Evolutionary conservation across 2,329 filamentous ascomycete species (phyloP).

Genomic region (Fusarium floridanum): DNA sequence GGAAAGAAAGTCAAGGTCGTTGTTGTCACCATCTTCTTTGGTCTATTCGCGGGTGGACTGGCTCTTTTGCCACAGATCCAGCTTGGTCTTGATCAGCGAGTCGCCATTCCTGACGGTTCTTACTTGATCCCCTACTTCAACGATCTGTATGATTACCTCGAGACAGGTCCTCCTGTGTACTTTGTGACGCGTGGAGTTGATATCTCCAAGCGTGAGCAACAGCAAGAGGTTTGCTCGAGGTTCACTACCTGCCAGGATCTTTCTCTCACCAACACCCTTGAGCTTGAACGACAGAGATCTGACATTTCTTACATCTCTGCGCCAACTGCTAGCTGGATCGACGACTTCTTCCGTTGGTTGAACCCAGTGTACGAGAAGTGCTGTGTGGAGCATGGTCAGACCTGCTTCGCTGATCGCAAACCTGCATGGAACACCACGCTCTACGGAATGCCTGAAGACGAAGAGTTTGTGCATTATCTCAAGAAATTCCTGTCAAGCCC

Average conservation of each 20-base stretch:
- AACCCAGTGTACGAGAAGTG: constrained; percentile 81
- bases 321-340: constrained; percentile 93
- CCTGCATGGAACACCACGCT: constrained; percentile 92
- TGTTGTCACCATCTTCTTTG: constrained; percentile 86
- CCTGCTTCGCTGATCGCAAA: constrained; percentile 83
- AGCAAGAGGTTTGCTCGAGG: constrained; percentile 89
- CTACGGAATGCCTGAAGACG: constrained; percentile 89
- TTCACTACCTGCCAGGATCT: constrained; percentile 89
- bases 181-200: constrained; percentile 91
- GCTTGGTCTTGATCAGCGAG: constrained; percentile 92
- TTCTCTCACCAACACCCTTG: constrained; percentile 89
- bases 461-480: constrained; percentile 91
- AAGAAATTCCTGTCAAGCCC: constrained; percentile 85
- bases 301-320: constrained; percentile 90
- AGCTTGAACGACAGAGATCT: constrained; percentile 92
- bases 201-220: constrained; percentile 78
- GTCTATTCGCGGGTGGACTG: constrained; percentile 86
- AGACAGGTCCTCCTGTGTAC: constrained; percentile 92
- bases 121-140: constrained; percentile 98
- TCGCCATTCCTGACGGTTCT: constrained; percentile 92
- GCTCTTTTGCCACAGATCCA: constrained; percentile 87
- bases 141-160: constrained; percentile 92
- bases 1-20: constrained; percentile 82
- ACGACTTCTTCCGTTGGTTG: constrained; percentile 97
- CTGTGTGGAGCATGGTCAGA: constrained; percentile 77